Base-by-base conservation (phyloP, 2,329 filamentous ascomycete species). In the Xylariaceae sp. region DNA sequence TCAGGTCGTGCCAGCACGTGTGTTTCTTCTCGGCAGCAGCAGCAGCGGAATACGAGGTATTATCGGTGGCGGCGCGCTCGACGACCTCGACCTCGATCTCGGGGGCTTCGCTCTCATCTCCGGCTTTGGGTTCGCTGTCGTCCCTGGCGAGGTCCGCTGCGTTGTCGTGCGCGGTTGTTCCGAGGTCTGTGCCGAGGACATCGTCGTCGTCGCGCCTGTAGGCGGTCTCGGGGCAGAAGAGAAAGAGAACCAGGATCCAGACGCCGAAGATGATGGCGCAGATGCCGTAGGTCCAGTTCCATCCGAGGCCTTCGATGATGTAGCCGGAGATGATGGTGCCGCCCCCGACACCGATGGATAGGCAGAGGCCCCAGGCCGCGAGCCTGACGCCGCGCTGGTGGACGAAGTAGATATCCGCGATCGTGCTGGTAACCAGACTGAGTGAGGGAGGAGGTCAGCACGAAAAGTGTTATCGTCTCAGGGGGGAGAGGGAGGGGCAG, bases 171-270 rank as follows among this genome's bases (percentile, higher is more conserved):
- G 21, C 51, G n/a, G n/a, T n/a, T 20, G 43, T 54, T 3, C 62
- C 58, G 23, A 63, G 59, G 48, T 65, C 63, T 6, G 54, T 62
- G 32, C 62, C 59, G n/a, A 60, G 52, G 12, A 49, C 45, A 2
- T 52, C 46, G 44, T 57, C 57, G n/a, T 52, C 46, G 44, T 57
- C 57, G n/a, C 75, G 70, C 47, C 65, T 70, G 65, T 76, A 78
- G 2, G 70, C 67, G 7, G 76, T 78, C 57, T 78, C 75, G 1
- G 75, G 75, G 2, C 75, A 75, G 55, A 77, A 75, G 26, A 77
- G 64, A 52, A 74, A 71, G 40, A 76, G 67, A 5, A 76, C 60
- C 7, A 75, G 40, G 7, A 67, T 63, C 53, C 74, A 71, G 12
- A 76, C 52, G 12, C 68, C 71, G 5, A 69, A 66, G 54, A 74